These are phyloP conservation scores for Citrus cavaleriei DNA, from an alignment of 345 rosid species.

Conservation along the genomic window DNA sequence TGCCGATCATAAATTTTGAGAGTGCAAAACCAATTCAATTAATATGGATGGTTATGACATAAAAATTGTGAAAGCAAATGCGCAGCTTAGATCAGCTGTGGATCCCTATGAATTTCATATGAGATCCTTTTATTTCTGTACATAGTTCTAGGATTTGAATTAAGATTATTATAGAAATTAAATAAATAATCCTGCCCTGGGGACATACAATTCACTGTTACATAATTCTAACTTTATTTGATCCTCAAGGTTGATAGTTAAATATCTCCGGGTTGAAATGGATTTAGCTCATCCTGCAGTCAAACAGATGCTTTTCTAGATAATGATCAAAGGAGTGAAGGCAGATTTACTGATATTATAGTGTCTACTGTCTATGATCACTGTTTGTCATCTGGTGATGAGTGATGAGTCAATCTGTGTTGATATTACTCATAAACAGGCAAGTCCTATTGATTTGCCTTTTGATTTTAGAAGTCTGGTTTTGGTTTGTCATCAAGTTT, in stretches of 20 bases:
- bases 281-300: not conserved
- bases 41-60: not conserved
- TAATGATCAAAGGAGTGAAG: not conserved
- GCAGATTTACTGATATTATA: not conserved
- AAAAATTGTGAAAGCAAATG: not conserved
- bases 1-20: not conserved
- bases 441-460: not conserved
- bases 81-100: not conserved
- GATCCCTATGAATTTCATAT: not conserved
- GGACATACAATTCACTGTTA: not conserved
- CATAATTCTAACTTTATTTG: not conserved
- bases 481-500: not conserved
- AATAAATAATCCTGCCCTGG: not conserved
- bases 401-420: not conserved
- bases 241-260: not conserved
- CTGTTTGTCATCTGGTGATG: not conserved
- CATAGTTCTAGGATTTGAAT: not conserved
- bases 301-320: not conserved
- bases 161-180: constrained; percentile 12
- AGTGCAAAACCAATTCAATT: not conserved
- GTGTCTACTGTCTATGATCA: not conserved
- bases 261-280: not conserved
- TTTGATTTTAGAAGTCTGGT: not conserved
- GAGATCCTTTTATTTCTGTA: not conserved
- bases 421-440: not conserved